Base-by-base conservation (phyloP, 225 moss, liverwort and hornwort genomes). In the Pseudisothecium myosuroides region DNA sequence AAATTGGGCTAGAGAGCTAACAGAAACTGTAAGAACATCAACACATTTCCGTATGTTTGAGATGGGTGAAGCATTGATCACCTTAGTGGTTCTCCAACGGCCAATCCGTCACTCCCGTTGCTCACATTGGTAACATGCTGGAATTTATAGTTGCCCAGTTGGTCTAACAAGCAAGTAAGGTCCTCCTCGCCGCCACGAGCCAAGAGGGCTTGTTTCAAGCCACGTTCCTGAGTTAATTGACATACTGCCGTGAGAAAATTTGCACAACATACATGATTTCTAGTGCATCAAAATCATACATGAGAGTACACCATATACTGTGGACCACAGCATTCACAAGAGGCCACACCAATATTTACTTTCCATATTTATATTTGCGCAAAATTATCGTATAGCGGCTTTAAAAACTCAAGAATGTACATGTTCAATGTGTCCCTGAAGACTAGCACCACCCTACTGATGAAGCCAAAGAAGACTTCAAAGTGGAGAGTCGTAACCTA, bases 111-210 rank as follows among this genome's bases (percentile, higher is more conserved):
- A 62, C 83, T 88, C 61, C 86, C 91, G 55, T 90, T 55, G 80
- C 92, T 89, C 50, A 93, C 90, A 76, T 93, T 86, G 36, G 82
- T 92, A 62, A 96, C 54, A 68, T 91, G 90, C 87, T 94, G 94
- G 86, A 97, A 96, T 89, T 94, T 92, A 76, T 91, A 95, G 86
- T 97, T 97, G 26, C 96, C 97, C 75, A 96, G 92, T 87, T 97
- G 95, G 72, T 96, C 97, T 86, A 92, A 86, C 55, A 97, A 93
- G 86, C 94, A 94, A 56, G 93, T 83, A 41, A 97, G 92, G 62
- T 97, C 96, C 36, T 94, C 96, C 89, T 95, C 85, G 58, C 86
- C 64, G 55, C 97, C 97, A 71, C 94, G 93, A 58, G 96, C 94
- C 83, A 96, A 77, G 76, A 97, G 93, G 86, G 94, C 94, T 94